These are phyloP conservation scores for Asterochloris erici DNA, from an alignment of 139 green algal species.

Conservation along the genomic window DNA sequence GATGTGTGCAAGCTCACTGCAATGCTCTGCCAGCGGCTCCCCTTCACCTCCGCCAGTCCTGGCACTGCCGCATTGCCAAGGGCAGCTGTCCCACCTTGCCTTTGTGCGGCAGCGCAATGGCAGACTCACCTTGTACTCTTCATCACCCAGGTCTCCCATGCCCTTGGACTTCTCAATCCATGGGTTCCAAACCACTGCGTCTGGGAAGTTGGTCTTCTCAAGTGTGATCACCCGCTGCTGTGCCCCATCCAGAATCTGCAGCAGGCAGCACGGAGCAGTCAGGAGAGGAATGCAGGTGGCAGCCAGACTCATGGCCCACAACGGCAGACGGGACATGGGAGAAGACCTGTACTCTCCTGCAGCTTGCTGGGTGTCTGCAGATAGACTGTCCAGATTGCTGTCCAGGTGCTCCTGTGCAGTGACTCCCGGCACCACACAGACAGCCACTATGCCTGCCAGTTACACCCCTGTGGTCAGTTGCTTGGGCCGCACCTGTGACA, in stretches of 20 bases:
- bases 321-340: too few relatives aligned
- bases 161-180: conserved; percentile 60
- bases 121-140: conserved; percentile 53
- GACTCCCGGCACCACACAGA: too few relatives aligned
- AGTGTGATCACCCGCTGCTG: conserved; percentile 30
- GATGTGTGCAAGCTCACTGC: background rate
- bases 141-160: conserved; percentile 74
- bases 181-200: conserved; percentile 84
- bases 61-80: background rate
- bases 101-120: background rate
- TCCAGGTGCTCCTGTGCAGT: too few relatives aligned
- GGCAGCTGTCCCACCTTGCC: background rate
- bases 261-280: background rate
- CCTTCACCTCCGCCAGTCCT: background rate
- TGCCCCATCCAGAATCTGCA: conserved; percentile 47
- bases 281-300: too few relatives aligned
- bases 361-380: conserved; percentile 36
- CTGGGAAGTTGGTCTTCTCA: conserved; percentile 53
- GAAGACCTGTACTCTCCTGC: too few relatives aligned
- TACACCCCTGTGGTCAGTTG: too few relatives aligned
- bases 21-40: background rate
- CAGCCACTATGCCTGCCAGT: too few relatives aligned
- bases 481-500: too few relatives aligned
- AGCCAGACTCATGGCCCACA: too few relatives aligned
- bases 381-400: conserved; percentile 78